Evolutionary conservation across 805 yeast species (phyloP).

Genomic region (Saccharomycopsis fodiens): DNA sequence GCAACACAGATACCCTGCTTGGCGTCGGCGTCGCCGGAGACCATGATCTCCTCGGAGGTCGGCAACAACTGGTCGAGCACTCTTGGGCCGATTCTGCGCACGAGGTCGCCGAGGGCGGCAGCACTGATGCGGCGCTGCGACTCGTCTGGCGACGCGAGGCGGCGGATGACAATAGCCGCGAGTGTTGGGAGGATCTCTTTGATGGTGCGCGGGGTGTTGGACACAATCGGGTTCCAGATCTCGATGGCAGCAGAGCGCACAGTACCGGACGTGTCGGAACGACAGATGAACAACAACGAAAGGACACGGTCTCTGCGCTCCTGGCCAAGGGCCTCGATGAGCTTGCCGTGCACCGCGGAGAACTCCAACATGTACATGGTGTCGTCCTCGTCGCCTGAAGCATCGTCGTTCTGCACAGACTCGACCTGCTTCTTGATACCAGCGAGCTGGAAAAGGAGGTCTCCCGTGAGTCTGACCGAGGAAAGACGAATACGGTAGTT

Average conservation of each 20-base stretch:
- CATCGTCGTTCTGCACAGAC: slow-evolving; percentile 38
- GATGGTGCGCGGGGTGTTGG: slow-evolving; percentile 91
- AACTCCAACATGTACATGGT: slow-evolving; percentile 19
- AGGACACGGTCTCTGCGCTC: slow-evolving; percentile 84
- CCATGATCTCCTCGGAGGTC: slow-evolving; percentile 56
- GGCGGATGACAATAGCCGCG: slow-evolving; percentile 69
- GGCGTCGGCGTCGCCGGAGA: slow-evolving; percentile 66
- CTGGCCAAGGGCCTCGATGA: slow-evolving; percentile 73
- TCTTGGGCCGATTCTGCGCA: slow-evolving; percentile 84
- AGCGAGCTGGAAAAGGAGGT: slow-evolving; percentile 84
- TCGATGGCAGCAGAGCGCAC: slow-evolving; percentile 89
- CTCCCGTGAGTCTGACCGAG: slow-evolving; percentile 93
- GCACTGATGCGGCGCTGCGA: slow-evolving; percentile 84
- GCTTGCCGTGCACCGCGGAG: slow-evolving; percentile 32
- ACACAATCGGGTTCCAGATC: slow-evolving; percentile 94
- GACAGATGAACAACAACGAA: slow-evolving; percentile 83
- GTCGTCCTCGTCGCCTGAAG: slow-evolving; percentile 16
- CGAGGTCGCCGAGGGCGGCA: slow-evolving; percentile 88
- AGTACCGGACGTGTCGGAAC: slow-evolving; percentile 81
- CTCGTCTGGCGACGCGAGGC: slow-evolving; percentile 76
- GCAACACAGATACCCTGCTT: slow-evolving; percentile 97
- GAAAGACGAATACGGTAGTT: slow-evolving; percentile 85
- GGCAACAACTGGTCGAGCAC: slow-evolving; percentile 83
- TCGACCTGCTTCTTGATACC: slow-evolving; percentile 75
- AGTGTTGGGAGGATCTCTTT: slow-evolving; percentile 86